Conservation (phyloP, 2,329 filamentous ascomycete genomes). For the Fusarium gaditjirri region DNA sequence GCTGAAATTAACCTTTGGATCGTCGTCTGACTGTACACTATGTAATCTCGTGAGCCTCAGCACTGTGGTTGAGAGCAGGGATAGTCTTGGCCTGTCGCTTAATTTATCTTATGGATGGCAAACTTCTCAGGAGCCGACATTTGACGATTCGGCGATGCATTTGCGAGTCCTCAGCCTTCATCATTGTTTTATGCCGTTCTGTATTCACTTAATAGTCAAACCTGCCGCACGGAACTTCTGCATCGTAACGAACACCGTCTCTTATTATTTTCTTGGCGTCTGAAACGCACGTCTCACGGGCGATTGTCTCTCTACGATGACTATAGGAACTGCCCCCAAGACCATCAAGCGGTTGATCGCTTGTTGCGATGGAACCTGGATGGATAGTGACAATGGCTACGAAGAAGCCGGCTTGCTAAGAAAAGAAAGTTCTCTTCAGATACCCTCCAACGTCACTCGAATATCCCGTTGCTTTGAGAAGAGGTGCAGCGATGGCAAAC, state of each 20-base stretch:
- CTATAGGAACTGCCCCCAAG: background rate
- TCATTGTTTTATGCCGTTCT: background rate
- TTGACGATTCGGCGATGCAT: constrained; percentile 9
- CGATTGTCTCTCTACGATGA: constrained; percentile 2
- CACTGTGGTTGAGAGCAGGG: constrained; percentile 30
- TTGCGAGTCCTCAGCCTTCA: background rate
- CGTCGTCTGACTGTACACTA: constrained; percentile 1
- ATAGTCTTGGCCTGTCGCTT: constrained; percentile 37
- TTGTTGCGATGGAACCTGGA: constrained; percentile 66
- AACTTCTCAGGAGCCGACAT: constrained; percentile 10
- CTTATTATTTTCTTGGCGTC: background rate
- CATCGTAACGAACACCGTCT: background rate
- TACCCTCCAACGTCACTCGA: constrained; percentile 70
- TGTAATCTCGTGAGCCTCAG: constrained; percentile 26
- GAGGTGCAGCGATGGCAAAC: constrained; percentile 59
- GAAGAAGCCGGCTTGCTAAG: constrained; percentile 52
- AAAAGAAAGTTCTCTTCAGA: constrained; percentile 55
- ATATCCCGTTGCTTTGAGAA: constrained; percentile 67
- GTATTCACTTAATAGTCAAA: background rate
- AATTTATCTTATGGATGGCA: constrained; percentile 29
- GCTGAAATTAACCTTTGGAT: constrained; percentile 14
- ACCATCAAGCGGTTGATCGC: constrained; percentile 59
- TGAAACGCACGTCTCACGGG: background rate
- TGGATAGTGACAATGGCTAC: constrained; percentile 63
- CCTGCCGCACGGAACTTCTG: background rate